phyloP scores from a whole-genome alignment of 2,329 filamentous ascomycete genomes.

The Sporothrix variecibatus region DNA sequence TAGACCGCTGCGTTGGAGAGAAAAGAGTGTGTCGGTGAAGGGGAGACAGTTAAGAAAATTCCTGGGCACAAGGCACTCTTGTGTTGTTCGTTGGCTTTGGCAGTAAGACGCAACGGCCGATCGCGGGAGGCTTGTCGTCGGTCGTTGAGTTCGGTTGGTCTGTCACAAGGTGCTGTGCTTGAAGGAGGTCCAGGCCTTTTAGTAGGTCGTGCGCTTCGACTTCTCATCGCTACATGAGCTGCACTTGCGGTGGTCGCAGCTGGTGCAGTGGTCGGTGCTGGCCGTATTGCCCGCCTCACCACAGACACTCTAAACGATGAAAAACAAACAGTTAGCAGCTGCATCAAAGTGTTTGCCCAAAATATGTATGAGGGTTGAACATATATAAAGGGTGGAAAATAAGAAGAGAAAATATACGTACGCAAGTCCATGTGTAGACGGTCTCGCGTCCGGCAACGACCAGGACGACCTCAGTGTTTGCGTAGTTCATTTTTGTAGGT shows the following conservation, averaged over 20 bases:
- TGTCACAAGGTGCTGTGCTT: background rate
- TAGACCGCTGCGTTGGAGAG: background rate
- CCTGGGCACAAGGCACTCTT: background rate
- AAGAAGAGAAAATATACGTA: background rate
- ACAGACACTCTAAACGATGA: background rate
- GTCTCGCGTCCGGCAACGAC: background rate
- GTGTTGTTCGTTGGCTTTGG: background rate
- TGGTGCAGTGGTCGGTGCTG: background rate
- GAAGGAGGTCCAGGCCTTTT: background rate
- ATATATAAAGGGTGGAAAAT: background rate
- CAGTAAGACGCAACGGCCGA: background rate
- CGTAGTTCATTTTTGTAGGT: background rate
- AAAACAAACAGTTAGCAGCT: background rate
- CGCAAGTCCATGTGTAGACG: background rate
- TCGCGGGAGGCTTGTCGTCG: background rate
- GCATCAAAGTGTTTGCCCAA: background rate
- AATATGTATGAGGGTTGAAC: background rate
- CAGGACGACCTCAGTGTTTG: background rate
- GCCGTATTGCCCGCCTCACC: background rate
- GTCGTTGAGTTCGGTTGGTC: background rate
- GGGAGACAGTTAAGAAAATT: background rate
- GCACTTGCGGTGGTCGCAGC: background rate
- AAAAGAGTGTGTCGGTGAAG: background rate
- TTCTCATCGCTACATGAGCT: background rate
- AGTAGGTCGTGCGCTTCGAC: background rate